Percentiles rank a stretch among this genome's conserved stretches.
These are phyloP conservation scores for Iberis amara DNA, from an alignment of 441 rosid species.

Conservation along the genomic window DNA sequence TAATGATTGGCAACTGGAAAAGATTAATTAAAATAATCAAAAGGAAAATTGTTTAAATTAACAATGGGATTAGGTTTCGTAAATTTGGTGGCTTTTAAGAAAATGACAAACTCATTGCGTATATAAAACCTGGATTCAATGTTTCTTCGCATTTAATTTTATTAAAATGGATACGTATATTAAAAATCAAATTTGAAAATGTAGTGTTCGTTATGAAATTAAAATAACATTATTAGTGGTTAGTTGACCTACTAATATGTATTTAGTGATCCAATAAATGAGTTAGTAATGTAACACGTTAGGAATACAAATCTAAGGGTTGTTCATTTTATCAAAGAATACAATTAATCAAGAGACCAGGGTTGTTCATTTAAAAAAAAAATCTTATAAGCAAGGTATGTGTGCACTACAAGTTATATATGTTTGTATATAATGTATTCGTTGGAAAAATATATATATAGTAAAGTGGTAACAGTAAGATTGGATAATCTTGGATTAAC, in stretches of 20 bases:
- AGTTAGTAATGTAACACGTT: not conserved
- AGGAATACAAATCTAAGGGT: too few species aligned
- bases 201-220: conserved; percentile 7
- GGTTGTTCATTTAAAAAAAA: not conserved
- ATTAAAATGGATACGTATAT: not conserved
- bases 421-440: too few species aligned
- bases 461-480: too few species aligned
- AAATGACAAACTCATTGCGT: conserved; percentile 10
- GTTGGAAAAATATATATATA: too few species aligned
- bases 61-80: conserved; percentile 22
- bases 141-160: conserved; percentile 8
- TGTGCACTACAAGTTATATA: too few species aligned
- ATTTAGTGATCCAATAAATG: not conserved
- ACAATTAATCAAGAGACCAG: not conserved
- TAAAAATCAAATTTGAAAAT: not conserved
- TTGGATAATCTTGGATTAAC: too few species aligned
- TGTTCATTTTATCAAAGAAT: not conserved
- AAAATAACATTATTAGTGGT: conserved; percentile 5
- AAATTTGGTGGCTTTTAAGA: conserved; percentile 10
- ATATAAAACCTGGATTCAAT: conserved; percentile 8
- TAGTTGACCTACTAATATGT: conserved; percentile 27
- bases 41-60: conserved; percentile 6
- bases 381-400: too few species aligned
- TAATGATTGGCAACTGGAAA: too few species aligned
- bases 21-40: not conserved